Evolutionary conservation across 768 basidiomycete species (phyloP), one percentile per base, ranked within the genome.

Genomic region (Rhizopogon sp.): DNA sequence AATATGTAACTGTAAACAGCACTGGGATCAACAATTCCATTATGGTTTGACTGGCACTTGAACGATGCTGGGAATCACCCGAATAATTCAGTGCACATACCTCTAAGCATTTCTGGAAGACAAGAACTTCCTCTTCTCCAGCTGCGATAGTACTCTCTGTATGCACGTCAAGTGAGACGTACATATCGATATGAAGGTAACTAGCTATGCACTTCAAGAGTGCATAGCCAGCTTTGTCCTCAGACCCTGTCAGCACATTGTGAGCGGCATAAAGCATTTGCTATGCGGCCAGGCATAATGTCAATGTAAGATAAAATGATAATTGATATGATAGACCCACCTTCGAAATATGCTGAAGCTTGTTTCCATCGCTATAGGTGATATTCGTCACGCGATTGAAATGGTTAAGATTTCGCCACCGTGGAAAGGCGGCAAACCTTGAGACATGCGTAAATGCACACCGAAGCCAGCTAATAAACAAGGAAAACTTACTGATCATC

Each of bases 301-400:
- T 25, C 22, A 25, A 25, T 25, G 22, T 25, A 25, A 25, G 22
- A 25, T 25, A 25, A 25, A 25, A 25, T 25, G 22, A 25, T 25
- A 3, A 25, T 25, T 25, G 22, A 25, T 25, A 25, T 25, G 22
- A 25, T 25, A 25, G 22, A 25, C 22, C 22, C 55, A 74, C 73
- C 66, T 71, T 74, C 6, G 64, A 58, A 8, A 75, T 64, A 53
- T 75, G 71, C 43, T 68, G 69, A 49, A 63, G 66, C 54, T 76
- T 75, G 14, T 57, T 54, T 1, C 66, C 70, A 59, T 76, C 72
- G 7, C 63, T 60, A 58, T 71, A 74, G 16, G 66, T 50, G 2
- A 68, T 58, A 4, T 59, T 57, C 33, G 60, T 58, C 13, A 72
- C 50, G 1, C 58, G 14, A 6, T 54, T 13, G 47, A 74, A 72